Percentiles rank a stretch among this genome's conserved stretches.
These are phyloP conservation scores for Trichosporon sp. DNA, from an alignment of 1,284 basidiomycete species.

Conservation along the genomic window DNA sequence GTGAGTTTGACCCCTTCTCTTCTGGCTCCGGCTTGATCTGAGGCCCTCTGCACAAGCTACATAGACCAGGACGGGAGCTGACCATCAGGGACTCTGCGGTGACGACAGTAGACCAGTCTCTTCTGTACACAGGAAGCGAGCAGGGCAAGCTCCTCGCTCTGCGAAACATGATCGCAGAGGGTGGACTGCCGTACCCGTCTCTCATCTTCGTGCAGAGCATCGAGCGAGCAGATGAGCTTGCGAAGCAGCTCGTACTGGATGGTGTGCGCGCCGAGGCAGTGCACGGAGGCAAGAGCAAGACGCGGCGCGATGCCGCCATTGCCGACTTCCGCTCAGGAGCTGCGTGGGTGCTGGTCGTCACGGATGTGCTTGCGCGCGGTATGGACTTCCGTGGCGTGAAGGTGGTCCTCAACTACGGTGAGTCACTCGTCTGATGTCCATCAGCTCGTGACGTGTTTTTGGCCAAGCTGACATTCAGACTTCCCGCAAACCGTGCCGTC, in stretches of 20 bases:
- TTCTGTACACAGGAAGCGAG: constrained; percentile 89
- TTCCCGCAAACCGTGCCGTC: constrained; percentile 90
- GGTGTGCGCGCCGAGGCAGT: constrained; percentile 85
- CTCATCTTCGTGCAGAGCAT: constrained; percentile 92
- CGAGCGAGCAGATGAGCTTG: constrained; percentile 79
- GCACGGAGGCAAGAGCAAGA: constrained; percentile 79
- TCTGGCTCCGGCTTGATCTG: not conserved
- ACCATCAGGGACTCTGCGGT: constrained; percentile 67
- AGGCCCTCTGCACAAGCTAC: too few species aligned
- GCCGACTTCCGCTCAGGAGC: constrained; percentile 77
- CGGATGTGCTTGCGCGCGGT: constrained; percentile 91
- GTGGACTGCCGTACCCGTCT: constrained; percentile 79
- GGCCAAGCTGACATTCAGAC: constrained; percentile 51
- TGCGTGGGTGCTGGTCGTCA: constrained; percentile 87
- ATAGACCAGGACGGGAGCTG: not conserved
- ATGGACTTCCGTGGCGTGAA: constrained; percentile 96
- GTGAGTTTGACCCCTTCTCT: constrained; percentile 52
- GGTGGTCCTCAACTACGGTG: constrained; percentile 83
- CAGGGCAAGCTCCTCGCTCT: constrained; percentile 85
- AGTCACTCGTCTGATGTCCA: too few species aligned
- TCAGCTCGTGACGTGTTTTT: too few species aligned
- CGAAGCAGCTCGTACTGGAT: constrained; percentile 77
- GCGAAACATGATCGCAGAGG: constrained; percentile 68
- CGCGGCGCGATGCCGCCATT: constrained; percentile 80
- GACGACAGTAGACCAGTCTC: constrained; percentile 70